Base-by-base conservation (phyloP, 164 flowering plant species). In the Magnolia changhungtana region DNA sequence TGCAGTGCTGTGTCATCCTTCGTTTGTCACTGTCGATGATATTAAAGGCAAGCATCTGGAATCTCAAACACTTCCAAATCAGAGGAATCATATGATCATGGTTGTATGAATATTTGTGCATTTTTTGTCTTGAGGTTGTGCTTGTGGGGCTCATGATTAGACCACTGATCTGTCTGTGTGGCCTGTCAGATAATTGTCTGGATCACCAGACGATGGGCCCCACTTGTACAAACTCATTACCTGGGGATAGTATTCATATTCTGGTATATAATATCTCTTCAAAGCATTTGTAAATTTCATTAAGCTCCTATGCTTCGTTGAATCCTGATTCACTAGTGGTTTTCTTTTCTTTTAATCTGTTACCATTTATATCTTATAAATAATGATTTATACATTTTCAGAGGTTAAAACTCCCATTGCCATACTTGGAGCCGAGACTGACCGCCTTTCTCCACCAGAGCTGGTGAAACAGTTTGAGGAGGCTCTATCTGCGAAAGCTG, bases 351-450 rank as follows among this genome's bases (percentile, higher is more conserved):
- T 11, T 55, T 16, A 55, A 55, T 55, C 13, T 55, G 18, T 11
- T 55, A 55, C 13, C 61, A 11, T 16, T 55, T 55, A 11, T 55
- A 16, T 55, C 61, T 55, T 13, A 31, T 8, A n/a, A 69, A 29
- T 71, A 16, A 50, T 52, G 29, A 19, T 72, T 72, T 72, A 0
- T 31, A 14, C 23, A 14, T 51, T 78, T 74, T 37, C 88, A 95
- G 98, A 49, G 74, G 87, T 93, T 69, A 87, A 87, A 82, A 85
- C 67, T 74, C 98, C 89, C 13, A 82, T 86, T 81, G 69, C 96
- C 3, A 61, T 95, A 21, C 76, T 95, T 50, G 98, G 92, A 74
- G 98, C 95, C 63, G 97, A 93, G 81, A 72, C 80, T 64, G 98
- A 95, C 78, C 31, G 86, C 0, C 21, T 76, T 19, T 83, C 90